A percentile compares a stretch with the other conserved stretches of the same genome.
phyloP scores from a whole-genome alignment of 768 basidiomycete species.

The Podaxis sp. region DNA sequence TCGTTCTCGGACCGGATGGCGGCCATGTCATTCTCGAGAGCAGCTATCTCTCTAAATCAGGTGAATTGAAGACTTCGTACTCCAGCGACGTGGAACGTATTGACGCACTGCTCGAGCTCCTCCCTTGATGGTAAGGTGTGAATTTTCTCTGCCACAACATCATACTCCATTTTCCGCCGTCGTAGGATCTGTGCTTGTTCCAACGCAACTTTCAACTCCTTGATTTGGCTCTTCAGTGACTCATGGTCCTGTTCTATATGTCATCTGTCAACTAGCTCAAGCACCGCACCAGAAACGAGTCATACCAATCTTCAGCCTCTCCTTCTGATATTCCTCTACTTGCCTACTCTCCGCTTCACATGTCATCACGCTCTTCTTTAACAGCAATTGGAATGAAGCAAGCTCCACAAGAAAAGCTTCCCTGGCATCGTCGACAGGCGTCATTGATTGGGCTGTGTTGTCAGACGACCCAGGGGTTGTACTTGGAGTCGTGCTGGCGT shows the following conservation, averaged over 20 bases:
- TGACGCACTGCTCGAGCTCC: slow-evolving; percentile 73
- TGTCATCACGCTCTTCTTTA: slow-evolving; percentile 80
- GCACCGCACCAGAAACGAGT: slow-evolving; percentile 16
- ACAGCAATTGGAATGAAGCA: slow-evolving; percentile 67
- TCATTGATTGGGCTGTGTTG: slow-evolving; percentile 19
- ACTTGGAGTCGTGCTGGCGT: slow-evolving; percentile 49
- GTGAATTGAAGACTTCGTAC: not conserved
- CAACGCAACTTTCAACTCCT: slow-evolving; percentile 70
- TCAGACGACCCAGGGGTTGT: slow-evolving; percentile 29
- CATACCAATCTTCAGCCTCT: slow-evolving; percentile 70
- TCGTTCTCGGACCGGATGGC: slow-evolving; percentile 76
- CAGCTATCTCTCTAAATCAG: slow-evolving; percentile 54
- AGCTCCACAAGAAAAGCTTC: slow-evolving; percentile 81
- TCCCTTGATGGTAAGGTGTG: slow-evolving; percentile 74
- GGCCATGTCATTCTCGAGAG: slow-evolving; percentile 75
- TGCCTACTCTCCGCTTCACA: slow-evolving; percentile 85
- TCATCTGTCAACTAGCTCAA: slow-evolving; percentile 9
- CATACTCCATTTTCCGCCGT: slow-evolving; percentile 82
- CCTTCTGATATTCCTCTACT: slow-evolving; percentile 79
- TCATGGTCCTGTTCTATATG: slow-evolving; percentile 68
- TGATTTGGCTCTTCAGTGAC: slow-evolving; percentile 65
- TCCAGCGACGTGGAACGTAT: slow-evolving; percentile 1
- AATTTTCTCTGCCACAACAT: slow-evolving; percentile 78
- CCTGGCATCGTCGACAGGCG: slow-evolving; percentile 61
- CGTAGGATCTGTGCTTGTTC: slow-evolving; percentile 79